Conservation (phyloP, 345 rosid species). For the Rhodamnia rubescens region DNA sequence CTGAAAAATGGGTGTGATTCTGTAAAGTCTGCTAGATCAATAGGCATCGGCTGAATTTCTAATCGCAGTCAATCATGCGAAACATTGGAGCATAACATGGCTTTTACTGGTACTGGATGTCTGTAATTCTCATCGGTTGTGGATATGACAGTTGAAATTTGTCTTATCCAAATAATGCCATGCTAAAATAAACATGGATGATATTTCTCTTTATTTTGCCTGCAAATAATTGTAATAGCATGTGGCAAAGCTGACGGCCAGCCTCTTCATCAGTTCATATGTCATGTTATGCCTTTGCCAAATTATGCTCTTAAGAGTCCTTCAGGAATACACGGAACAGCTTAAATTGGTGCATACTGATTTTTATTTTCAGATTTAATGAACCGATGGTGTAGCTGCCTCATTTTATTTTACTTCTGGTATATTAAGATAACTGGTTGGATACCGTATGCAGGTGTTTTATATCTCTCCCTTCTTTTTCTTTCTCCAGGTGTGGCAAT, state of each 20-base stretch:
- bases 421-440: not conserved
- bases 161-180: not conserved
- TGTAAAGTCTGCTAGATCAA: not conserved
- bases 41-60: not conserved
- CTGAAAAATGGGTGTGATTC: not conserved
- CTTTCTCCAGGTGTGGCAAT: constrained; percentile 75
- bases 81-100: not conserved
- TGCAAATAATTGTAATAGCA: not conserved
- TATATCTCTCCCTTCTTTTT: not conserved
- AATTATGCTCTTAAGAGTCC: not conserved
- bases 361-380: not conserved
- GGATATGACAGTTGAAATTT: not conserved
- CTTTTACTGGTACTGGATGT: not conserved
- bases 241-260: not conserved
- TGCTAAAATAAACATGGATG: not conserved
- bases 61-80: not conserved
- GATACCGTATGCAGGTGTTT: not conserved
- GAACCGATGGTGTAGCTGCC: not conserved
- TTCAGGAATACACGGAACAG: not conserved
- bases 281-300: not conserved
- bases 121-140: not conserved
- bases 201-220: not conserved
- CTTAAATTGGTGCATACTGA: not conserved
- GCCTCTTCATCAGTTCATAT: not conserved
- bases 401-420: not conserved